phyloP scores from a whole-genome alignment of 352 stramenopile species.

The Pythium aristosporum region DNA sequence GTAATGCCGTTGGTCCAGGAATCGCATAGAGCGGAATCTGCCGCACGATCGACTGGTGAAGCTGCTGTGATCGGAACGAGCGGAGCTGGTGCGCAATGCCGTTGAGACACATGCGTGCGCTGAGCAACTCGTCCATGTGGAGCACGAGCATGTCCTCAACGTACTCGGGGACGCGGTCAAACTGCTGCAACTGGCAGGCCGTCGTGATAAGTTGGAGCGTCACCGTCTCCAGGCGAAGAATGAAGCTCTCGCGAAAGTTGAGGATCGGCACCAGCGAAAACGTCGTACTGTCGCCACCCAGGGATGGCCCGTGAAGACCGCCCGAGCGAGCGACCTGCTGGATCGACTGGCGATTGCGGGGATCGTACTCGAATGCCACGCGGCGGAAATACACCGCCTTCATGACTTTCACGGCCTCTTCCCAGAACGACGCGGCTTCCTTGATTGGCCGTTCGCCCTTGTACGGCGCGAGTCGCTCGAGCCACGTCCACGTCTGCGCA shows the following conservation, averaged over 20 bases:
- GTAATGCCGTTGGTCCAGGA: slow-evolving; percentile 28
- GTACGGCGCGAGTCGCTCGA: slow-evolving; percentile 72
- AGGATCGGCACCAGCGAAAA: slow-evolving; percentile 80
- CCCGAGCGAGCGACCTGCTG: slow-evolving; percentile 29
- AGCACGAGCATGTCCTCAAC: slow-evolving; percentile 61
- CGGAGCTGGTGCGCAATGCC: slow-evolving; percentile 72
- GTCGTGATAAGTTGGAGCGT: slow-evolving; percentile 70
- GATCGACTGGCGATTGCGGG: slow-evolving; percentile 19
- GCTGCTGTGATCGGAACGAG: slow-evolving; percentile 63
- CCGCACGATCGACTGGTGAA: slow-evolving; percentile 27
- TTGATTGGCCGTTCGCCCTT: slow-evolving; percentile 79
- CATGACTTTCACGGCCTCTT: slow-evolving; percentile 72
- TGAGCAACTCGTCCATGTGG: slow-evolving; percentile 78
- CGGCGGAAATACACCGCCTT: slow-evolving; percentile 79
- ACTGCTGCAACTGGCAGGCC: slow-evolving; percentile 78
- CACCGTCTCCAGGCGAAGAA: slow-evolving; percentile 61
- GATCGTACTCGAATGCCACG: slow-evolving; percentile 62
- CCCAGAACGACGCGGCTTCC: slow-evolving; percentile 73
- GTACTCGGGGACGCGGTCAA: slow-evolving; percentile 73
- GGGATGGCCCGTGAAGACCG: slow-evolving; percentile 1
- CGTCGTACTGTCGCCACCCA: slow-evolving; percentile 24
- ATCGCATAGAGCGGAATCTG: slow-evolving; percentile 31
- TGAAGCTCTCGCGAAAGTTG: slow-evolving; percentile 82
- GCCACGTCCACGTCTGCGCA: slow-evolving; percentile 75
- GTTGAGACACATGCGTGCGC: slow-evolving; percentile 68